Conservation (phyloP, 768 basidiomycete species). For the Boletus sp. region DNA sequence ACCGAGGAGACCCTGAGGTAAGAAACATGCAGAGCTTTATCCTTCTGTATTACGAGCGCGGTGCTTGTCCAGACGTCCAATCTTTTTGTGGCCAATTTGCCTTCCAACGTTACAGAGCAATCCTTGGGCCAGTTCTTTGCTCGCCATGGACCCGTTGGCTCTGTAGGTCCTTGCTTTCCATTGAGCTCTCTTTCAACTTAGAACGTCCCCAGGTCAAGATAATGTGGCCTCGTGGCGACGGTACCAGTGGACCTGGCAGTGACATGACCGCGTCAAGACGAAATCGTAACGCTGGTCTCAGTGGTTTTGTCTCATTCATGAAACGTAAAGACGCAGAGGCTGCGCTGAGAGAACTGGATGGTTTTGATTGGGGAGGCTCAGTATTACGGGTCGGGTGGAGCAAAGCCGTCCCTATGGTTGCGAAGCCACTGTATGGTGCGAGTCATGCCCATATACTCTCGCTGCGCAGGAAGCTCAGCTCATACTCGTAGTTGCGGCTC, state of each 20-base stretch:
- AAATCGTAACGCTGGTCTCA: conserved; percentile 72
- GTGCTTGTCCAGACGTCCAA: conserved; percentile 73
- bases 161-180: conserved; percentile 47
- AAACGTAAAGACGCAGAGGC: conserved; percentile 86
- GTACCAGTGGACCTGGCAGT: conserved; percentile 60
- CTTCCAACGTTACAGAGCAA: conserved; percentile 82
- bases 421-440: conserved; percentile 79
- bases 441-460: background rate
- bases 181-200: background rate
- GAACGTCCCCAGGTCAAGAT: conserved; percentile 72
- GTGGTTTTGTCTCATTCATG: conserved; percentile 98
- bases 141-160: conserved; percentile 87
- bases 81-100: conserved; percentile 92
- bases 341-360: conserved; percentile 88
- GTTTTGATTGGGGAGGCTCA: conserved; percentile 92
- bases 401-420: conserved; percentile 87
- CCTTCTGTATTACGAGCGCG: conserved; percentile 1
- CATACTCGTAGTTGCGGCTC: conserved; percentile 17
- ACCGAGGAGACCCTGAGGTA: conserved; percentile 85
- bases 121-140: conserved; percentile 90
- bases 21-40: conserved; percentile 13
- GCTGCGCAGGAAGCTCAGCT: background rate
- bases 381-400: conserved; percentile 93
- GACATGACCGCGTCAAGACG: conserved; percentile 75
- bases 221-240: conserved; percentile 97